Evolutionary conservation across 108 stramenopile species (phyloP).

Genomic region (Cafeteria roenbergensis): DNA sequence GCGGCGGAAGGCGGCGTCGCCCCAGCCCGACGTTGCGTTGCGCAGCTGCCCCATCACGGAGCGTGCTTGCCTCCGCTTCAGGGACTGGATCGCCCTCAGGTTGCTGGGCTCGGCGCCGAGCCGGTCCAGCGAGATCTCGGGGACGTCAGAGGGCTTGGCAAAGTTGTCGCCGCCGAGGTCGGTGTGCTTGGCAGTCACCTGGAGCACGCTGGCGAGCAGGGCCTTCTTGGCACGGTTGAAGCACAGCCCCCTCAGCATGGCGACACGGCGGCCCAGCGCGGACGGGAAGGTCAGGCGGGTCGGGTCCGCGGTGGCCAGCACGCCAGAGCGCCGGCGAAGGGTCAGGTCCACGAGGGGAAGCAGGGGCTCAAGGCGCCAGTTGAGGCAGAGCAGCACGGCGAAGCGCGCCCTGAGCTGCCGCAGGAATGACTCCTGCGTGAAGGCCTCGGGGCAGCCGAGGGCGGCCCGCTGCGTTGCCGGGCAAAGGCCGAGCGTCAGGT

Average conservation of each 20-base stretch:
- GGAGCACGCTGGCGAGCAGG: constrained; percentile 14
- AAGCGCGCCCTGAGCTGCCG: not conserved
- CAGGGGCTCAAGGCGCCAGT: not conserved
- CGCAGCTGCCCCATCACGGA: constrained; percentile 20
- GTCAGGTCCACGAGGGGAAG: constrained; percentile 8
- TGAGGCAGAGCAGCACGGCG: constrained; percentile 1
- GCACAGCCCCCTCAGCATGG: not conserved
- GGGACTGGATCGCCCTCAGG: constrained; percentile 1
- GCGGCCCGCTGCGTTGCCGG: not conserved
- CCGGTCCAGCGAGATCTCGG: constrained; percentile 22
- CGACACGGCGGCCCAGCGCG: constrained; percentile 9
- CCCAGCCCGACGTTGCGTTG: constrained; percentile 1
- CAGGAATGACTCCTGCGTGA: not conserved
- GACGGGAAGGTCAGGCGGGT: not conserved
- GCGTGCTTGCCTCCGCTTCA: constrained; percentile 17
- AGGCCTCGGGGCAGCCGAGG: not conserved
- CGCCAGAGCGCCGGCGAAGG: not conserved
- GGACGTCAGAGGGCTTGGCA: constrained; percentile 26
- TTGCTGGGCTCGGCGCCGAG: constrained; percentile 17
- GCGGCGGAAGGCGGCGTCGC: not conserved
- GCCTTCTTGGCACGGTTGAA: constrained; percentile 23
- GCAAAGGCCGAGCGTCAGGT: not conserved
- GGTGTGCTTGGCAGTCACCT: constrained; percentile 28
- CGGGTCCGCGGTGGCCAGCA: not conserved
- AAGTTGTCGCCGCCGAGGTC: constrained; percentile 33